phyloP scores from a whole-genome alignment of 495 filamentous ascomycete species.

The Penicilliopsis zonata region DNA sequence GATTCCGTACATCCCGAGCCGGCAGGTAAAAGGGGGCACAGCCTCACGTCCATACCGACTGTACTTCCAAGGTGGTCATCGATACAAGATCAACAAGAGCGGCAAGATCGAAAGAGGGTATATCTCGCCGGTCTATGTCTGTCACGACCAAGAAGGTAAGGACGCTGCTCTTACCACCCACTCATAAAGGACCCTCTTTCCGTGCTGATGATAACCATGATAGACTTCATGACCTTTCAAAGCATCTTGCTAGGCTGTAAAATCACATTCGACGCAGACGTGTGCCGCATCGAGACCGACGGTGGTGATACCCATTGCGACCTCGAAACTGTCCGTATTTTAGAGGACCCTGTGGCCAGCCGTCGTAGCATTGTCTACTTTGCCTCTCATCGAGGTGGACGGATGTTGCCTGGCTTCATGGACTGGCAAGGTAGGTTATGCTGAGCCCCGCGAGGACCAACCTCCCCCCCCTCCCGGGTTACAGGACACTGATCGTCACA shows the following conservation, averaged over 20 bases:
- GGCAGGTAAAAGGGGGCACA: background rate
- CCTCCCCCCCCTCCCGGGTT: background rate
- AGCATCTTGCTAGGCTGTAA: background rate
- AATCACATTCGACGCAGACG: background rate
- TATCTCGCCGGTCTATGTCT: background rate
- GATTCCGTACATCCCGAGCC: background rate
- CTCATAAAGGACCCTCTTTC: background rate
- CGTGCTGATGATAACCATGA: background rate
- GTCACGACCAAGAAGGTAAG: background rate
- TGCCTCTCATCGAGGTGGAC: background rate
- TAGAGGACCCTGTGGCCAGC: background rate
- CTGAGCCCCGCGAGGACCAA: background rate
- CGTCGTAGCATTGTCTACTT: background rate
- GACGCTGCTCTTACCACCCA: too few relatives aligned
- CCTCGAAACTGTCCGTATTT: slow-evolving; percentile 1
- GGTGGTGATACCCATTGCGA: background rate
- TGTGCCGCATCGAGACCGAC: background rate
- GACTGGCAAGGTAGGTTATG: background rate
- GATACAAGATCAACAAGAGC: background rate
- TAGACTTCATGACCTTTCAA: slow-evolving; percentile 1
- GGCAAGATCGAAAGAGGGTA: background rate
- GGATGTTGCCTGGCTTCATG: background rate
- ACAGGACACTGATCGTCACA: background rate
- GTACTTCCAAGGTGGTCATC: background rate
- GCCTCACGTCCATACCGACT: background rate